These are phyloP conservation scores for Ochetophila trinervis DNA, from an alignment of 306 rosid genomes.

Conservation along the genomic window DNA sequence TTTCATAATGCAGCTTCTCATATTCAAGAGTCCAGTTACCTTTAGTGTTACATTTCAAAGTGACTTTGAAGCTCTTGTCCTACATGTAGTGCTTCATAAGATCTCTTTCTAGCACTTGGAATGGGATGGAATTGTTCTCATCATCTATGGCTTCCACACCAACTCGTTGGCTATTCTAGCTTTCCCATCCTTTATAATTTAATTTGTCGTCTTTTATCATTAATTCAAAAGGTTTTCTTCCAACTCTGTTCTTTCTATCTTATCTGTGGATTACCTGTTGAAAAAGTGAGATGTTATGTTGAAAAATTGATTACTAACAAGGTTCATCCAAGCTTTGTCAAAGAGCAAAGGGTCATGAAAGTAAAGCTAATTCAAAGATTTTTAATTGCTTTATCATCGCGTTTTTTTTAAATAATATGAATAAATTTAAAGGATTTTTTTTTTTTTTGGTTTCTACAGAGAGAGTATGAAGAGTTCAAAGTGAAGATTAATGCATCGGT, in stretches of 20 bases:
- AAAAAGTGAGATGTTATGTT: constrained; percentile 75
- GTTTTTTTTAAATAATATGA: background rate
- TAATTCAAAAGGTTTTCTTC: too few species aligned
- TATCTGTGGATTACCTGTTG: constrained; percentile 78
- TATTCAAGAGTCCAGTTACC: too few species aligned
- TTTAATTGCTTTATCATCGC: background rate
- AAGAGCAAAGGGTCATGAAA: constrained; percentile 93
- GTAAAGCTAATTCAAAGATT: constrained; percentile 29
- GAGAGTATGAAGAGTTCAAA: constrained; percentile 97
- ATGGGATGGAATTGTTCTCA: too few species aligned
- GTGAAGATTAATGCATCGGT: constrained; percentile 81
- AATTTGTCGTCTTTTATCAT: too few species aligned
- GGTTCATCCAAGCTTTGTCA: constrained; percentile 77
- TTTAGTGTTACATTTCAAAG: too few species aligned
- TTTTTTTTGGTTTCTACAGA: constrained; percentile 46
- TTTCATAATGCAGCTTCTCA: too few species aligned
- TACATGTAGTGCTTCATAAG: too few species aligned
- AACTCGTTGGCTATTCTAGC: too few species aligned
- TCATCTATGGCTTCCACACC: too few species aligned
- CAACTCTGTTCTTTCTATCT: constrained; percentile 79
- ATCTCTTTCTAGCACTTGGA: too few species aligned
- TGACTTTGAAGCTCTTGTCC: too few species aligned
- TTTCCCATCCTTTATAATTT: too few species aligned
- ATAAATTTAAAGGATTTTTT: background rate
- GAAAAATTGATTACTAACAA: constrained; percentile 94